phyloP scores from a whole-genome alignment of 306 rosid species.

The Sesbania bispinosa region DNA sequence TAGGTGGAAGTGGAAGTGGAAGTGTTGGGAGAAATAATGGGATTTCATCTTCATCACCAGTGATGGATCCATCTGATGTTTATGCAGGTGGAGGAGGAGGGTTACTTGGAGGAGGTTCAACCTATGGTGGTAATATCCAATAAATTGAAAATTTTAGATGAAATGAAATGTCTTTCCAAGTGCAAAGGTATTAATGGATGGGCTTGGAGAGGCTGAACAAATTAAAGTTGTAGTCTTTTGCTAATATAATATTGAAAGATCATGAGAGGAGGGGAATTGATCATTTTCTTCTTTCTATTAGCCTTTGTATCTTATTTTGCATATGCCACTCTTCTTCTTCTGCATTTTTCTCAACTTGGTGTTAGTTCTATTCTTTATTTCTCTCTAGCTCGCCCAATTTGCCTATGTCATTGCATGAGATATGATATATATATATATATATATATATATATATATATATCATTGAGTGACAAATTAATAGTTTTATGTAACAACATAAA shows the following conservation, averaged over 20 bases:
- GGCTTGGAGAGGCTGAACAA: constrained; percentile 31
- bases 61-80: constrained; percentile 69
- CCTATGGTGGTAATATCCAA: constrained; percentile 71
- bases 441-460: too few relatives aligned
- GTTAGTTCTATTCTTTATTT: constrained; percentile 22
- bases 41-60: constrained; percentile 58
- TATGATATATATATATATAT: too few relatives aligned
- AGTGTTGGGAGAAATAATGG: constrained; percentile 49
- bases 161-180: constrained; percentile 19
- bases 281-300: constrained; percentile 18
- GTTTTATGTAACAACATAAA: too few relatives aligned
- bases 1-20: constrained; percentile 49
- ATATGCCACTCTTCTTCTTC: constrained; percentile 22
- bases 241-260: constrained; percentile 13
- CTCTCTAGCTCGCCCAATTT: not conserved
- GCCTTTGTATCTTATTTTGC: constrained; percentile 36
- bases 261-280: not conserved
- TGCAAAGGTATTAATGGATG: constrained; percentile 28
- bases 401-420: constrained; percentile 27
- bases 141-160: constrained; percentile 41
- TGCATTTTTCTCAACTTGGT: not conserved
- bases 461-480: too few relatives aligned
- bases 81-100: constrained; percentile 56
- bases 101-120: constrained; percentile 70
- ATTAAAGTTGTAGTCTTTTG: constrained; percentile 24